Percentiles rank a stretch among this genome's conserved stretches.
These are phyloP conservation scores for Termitomyces sp. DNA, from an alignment of 768 basidiomycete species.

Conservation along the genomic window DNA sequence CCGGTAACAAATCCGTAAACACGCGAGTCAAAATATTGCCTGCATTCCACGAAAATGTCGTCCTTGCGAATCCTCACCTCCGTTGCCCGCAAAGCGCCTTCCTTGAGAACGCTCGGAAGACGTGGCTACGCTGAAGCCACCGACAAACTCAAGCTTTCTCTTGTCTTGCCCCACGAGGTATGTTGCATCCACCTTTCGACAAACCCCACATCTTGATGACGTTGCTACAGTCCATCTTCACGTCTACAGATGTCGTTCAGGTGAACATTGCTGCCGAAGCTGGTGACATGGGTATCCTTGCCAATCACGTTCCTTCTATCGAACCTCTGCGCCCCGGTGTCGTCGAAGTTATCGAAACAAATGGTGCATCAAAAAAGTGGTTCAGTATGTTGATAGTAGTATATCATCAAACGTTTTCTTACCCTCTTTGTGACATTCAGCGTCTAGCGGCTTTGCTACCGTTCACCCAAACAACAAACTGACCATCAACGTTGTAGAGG, in stretches of 20 bases:
- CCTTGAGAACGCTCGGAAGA: slow-evolving; percentile 47
- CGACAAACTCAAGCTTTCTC: slow-evolving; percentile 89
- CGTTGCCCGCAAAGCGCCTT: slow-evolving; percentile 56
- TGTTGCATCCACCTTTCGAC: slow-evolving; percentile 15
- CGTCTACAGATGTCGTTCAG: slow-evolving; percentile 88
- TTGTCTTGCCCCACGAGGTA: slow-evolving; percentile 95
- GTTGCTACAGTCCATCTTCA: slow-evolving; percentile 75
- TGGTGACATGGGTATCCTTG: slow-evolving; percentile 99
- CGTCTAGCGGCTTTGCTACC: slow-evolving; percentile 95
- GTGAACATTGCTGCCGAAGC: slow-evolving; percentile 93
- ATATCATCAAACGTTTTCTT: background rate
- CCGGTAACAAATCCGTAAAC: slow-evolving; percentile 36
- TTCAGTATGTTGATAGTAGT: slow-evolving; percentile 65
- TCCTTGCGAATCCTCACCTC: slow-evolving; percentile 68
- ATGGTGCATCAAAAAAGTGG: slow-evolving; percentile 85
- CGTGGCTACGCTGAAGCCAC: slow-evolving; percentile 91
- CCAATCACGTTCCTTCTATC: slow-evolving; percentile 97
- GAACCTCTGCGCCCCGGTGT: slow-evolving; percentile 94
- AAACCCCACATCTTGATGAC: background rate
- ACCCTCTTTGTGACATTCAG: slow-evolving; percentile 36
- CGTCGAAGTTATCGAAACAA: slow-evolving; percentile 88
- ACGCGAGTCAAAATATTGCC: slow-evolving; percentile 28
- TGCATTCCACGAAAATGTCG: slow-evolving; percentile 53
- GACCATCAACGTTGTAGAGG: slow-evolving; percentile 97
- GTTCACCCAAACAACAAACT: slow-evolving; percentile 96